These are phyloP conservation scores for Petrea volubilis DNA, from an alignment of 257 asterid genomes.

Conservation along the genomic window DNA sequence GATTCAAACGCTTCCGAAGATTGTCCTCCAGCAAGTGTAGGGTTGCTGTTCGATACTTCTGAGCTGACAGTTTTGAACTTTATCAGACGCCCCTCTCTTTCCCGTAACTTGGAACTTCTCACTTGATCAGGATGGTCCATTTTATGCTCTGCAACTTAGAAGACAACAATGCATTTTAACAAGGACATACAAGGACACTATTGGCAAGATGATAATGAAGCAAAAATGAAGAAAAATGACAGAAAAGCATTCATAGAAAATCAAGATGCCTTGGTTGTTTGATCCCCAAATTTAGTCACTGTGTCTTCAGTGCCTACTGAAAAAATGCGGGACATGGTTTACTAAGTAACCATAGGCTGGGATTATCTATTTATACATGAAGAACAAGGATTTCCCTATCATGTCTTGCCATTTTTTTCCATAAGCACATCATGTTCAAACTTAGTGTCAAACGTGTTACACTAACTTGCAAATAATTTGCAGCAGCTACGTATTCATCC, in stretches of 20 bases:
- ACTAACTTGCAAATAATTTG: neutral
- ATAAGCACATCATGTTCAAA: neutral
- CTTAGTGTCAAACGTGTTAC: neutral
- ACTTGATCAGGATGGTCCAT: conserved; percentile 30
- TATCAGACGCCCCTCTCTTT: conserved; percentile 36
- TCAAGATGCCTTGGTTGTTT: conserved; percentile 23
- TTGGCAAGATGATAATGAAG: neutral
- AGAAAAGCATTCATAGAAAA: neutral
- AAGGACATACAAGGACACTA: neutral
- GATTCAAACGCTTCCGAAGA: conserved; percentile 43
- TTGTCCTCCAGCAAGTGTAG: conserved; percentile 26
- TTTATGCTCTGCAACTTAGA: conserved; percentile 25
- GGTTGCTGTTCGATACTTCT: conserved; percentile 25
- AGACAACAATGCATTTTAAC: neutral
- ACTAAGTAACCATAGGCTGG: neutral
- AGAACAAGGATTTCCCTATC: neutral
- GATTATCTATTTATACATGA: neutral
- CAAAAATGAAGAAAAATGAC: neutral
- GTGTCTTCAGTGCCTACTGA: conserved; percentile 41
- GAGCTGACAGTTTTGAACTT: conserved; percentile 37
- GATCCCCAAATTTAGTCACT: conserved; percentile 28
- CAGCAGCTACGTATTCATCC: neutral
- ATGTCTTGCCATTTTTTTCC: neutral
- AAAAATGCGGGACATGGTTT: neutral
- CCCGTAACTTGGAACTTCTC: conserved; percentile 47